Conservation (phyloP, 2,329 filamentous ascomycete genomes). For the Mycosphaerella sp. region DNA sequence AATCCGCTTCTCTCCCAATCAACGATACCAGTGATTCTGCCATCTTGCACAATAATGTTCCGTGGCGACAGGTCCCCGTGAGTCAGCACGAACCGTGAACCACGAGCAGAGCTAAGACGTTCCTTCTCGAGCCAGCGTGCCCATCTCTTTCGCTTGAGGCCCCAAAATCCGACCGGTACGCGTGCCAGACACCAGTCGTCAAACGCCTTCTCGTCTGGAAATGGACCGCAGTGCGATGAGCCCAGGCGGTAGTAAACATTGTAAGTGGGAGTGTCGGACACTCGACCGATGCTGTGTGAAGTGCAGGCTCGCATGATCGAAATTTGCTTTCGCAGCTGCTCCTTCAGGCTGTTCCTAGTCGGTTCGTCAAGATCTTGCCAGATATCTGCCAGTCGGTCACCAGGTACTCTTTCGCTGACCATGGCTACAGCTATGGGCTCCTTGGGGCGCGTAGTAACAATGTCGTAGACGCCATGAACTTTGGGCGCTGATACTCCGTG, state of each 20-base stretch:
- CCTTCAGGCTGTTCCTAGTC: not conserved
- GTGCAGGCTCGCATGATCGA: not conserved
- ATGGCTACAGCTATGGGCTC: constrained; percentile 2
- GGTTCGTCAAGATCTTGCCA: not conserved
- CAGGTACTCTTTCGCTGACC: not conserved
- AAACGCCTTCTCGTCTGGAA: not conserved
- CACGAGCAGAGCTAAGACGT: not conserved
- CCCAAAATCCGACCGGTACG: not conserved
- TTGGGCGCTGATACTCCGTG: not conserved
- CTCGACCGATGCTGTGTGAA: not conserved
- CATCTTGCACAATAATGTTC: constrained; percentile 20
- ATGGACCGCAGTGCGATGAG: not conserved
- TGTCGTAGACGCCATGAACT: not conserved
- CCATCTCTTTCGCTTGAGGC: not conserved
- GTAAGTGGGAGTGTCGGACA: not conserved
- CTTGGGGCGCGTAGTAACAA: not conserved
- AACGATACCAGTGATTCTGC: constrained; percentile 11
- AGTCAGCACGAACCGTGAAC: constrained; percentile 14
- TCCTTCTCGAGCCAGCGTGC: not conserved
- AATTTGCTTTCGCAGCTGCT: not conserved
- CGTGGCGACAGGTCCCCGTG: constrained; percentile 19
- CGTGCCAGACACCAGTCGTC: not conserved
- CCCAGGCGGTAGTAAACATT: not conserved
- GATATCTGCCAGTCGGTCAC: not conserved
- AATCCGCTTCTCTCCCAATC: constrained; percentile 24